Evolutionary conservation across 169 alveolate genomes (phyloP), one percentile per base, ranked within the genome.

Genomic region (Cryptosporidium tyzzeri): DNA sequence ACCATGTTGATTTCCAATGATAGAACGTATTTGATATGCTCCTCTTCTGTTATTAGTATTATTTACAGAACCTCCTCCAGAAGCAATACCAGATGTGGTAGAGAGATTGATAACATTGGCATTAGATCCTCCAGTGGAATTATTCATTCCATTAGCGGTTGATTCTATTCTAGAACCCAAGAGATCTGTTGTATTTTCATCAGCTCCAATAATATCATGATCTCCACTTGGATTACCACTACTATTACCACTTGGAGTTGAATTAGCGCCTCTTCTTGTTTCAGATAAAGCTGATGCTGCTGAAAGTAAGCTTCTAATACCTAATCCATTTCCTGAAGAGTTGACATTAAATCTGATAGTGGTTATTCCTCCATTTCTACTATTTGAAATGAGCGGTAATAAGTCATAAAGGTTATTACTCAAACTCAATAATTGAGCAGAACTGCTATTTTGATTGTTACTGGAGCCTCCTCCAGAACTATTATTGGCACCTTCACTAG

Each of bases 361-460:
- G 26, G 87, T 80, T 12, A 80, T 44, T 37, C 87, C 75, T 26
- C 87, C 87, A 29, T 29, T 80, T 45, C 87, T 80, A 41, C 51
- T 80, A 26, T 70, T 80, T 3, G 87, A 37, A n/a, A 80, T 80
- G 23, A 80, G 53, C 14, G 87, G 87, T 41, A 80, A 39, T 31
- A 80, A 33, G 68, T 80, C 87, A 29, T 62, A 80, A 23, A 80
- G 67, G 45, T 45, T 45, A 41, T 65, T 55, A 33, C 71, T 51
- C 68, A 53, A 23, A 31, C 51, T 71, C 65, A 71, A 51, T 18
- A 73, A 14, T 9, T 58, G 70, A 31, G 71, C 86, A 18, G 45
- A 37, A 26, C 48, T 31, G 26, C 31, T 69, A 10, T 16, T 18
- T 18, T 37, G 33, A 35, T 18, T 35, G 8, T 53, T 35, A 21